Percentiles rank a stretch among this genome's conserved stretches.
Conservation (phyloP, 2,329 filamentous ascomycete genomes). For the Monosporascus sp. region DNA sequence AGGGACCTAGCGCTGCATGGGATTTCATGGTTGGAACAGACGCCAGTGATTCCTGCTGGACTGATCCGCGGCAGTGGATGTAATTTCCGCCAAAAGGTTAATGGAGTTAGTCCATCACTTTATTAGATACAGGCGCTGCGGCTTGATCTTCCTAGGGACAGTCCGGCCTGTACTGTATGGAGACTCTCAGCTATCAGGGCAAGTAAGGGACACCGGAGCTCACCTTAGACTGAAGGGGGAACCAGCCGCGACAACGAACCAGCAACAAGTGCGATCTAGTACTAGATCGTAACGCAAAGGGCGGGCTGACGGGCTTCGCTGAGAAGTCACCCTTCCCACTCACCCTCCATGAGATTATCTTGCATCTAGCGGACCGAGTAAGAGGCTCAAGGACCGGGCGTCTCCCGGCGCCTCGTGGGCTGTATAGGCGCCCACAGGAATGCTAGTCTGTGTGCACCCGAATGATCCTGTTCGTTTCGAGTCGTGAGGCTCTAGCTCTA, state of each 20-base stretch:
- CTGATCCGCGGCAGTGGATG: slow-evolving; percentile 30
- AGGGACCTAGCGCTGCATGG: not conserved
- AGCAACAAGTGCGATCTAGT: too few relatives aligned
- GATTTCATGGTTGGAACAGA: not conserved
- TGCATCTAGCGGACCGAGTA: not conserved
- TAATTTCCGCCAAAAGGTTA: slow-evolving; percentile 20
- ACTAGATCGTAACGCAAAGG: too few relatives aligned
- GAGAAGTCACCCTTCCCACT: too few relatives aligned
- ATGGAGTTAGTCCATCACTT: slow-evolving; percentile 3
- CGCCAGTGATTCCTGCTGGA: slow-evolving; percentile 14
- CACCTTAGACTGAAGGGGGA: too few relatives aligned
- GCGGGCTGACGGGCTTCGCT: too few relatives aligned
- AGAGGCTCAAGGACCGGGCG: not conserved
- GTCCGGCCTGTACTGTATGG: slow-evolving; percentile 22
- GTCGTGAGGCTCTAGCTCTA: not conserved
- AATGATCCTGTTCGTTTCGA: not conserved
- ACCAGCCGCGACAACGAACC: too few relatives aligned
- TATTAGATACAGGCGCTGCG: slow-evolving; percentile 1
- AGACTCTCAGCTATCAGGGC: slow-evolving; percentile 6
- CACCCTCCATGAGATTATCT: not conserved
- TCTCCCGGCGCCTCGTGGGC: not conserved
- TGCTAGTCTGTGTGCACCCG: not conserved
- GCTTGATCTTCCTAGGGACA: slow-evolving; percentile 15
- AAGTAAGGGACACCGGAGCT: not conserved
- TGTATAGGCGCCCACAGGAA: not conserved